These are phyloP conservation scores for Auriscalpium microsporum DNA, from an alignment of 768 basidiomycete genomes.

Conservation along the genomic window DNA sequence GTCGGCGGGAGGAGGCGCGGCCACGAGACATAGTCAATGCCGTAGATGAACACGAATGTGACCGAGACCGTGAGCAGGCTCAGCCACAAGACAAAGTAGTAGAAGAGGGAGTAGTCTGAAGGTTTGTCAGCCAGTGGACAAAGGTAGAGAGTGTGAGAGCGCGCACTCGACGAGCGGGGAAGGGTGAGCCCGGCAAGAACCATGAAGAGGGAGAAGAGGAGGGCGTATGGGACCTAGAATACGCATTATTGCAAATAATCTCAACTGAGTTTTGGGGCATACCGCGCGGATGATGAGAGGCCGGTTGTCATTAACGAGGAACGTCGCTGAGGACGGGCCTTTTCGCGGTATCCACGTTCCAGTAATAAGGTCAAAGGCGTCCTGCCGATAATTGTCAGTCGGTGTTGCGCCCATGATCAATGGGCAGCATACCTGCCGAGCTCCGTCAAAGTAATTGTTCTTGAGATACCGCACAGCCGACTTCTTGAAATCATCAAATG, in stretches of 20 bases:
- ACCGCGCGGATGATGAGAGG: slow-evolving; percentile 83
- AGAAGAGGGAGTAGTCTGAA: slow-evolving; percentile 75
- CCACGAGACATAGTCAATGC: slow-evolving; percentile 93
- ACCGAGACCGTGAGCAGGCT: slow-evolving; percentile 51
- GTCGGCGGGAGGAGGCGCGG: slow-evolving; percentile 75
- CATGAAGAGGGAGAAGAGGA: slow-evolving; percentile 81
- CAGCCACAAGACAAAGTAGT: slow-evolving; percentile 81
- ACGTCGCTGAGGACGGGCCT: slow-evolving; percentile 58
- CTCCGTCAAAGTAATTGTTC: slow-evolving; percentile 96
- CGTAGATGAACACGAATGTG: slow-evolving; percentile 72
- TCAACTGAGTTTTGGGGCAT: slow-evolving; percentile 22
- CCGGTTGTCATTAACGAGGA: slow-evolving; percentile 68
- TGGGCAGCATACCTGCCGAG: slow-evolving; percentile 55
- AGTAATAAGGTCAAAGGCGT: slow-evolving; percentile 91
- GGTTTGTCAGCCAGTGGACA: slow-evolving; percentile 2
- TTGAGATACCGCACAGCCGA: slow-evolving; percentile 78
- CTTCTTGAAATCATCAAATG: slow-evolving; percentile 80
- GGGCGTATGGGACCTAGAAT: slow-evolving; percentile 71
- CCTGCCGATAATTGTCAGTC: slow-evolving; percentile 35
- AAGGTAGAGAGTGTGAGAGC: not conserved
- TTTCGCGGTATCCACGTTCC: slow-evolving; percentile 84
- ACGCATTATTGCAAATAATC: not conserved
- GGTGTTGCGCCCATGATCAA: not conserved
- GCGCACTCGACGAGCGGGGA: slow-evolving; percentile 79
- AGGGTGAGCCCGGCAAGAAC: slow-evolving; percentile 79